Evolutionary conservation across 1,284 basidiomycete species (phyloP).

Genomic region (Ceratobasidium sp.): DNA sequence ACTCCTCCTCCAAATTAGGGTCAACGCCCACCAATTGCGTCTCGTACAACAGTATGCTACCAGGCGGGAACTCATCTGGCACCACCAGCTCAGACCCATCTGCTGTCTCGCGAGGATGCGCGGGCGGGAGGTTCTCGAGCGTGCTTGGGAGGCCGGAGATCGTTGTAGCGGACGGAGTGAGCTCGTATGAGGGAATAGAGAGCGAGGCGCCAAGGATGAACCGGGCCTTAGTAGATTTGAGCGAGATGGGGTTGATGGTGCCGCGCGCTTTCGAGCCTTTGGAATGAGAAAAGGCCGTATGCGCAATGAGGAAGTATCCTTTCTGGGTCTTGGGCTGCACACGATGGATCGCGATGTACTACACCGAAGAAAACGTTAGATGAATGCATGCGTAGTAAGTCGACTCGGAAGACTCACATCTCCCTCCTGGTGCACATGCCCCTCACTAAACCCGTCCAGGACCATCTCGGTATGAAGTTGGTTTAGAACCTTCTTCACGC

Average conservation of each 20-base stretch:
- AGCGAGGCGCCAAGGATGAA: conserved; percentile 84
- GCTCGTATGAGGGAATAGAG: conserved; percentile 71
- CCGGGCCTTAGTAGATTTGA: conserved; percentile 79
- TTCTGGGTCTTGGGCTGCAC: conserved; percentile 91
- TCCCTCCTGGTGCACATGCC: conserved; percentile 94
- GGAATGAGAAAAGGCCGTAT: conserved; percentile 77
- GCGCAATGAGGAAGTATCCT: conserved; percentile 89
- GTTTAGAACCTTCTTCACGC: conserved; percentile 85
- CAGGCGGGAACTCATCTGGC: conserved; percentile 89
- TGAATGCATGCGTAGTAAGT: not conserved
- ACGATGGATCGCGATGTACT: conserved; percentile 93
- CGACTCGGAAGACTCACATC: conserved; percentile 72
- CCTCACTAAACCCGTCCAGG: conserved; percentile 81
- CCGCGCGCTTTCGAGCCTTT: conserved; percentile 84
- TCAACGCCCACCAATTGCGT: conserved; percentile 80
- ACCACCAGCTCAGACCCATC: conserved; percentile 80
- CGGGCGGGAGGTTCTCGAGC: conserved; percentile 70
- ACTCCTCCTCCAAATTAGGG: conserved; percentile 73
- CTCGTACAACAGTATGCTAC: conserved; percentile 89
- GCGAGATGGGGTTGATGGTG: conserved; percentile 81
- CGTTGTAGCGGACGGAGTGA: conserved; percentile 64
- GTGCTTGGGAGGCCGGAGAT: conserved; percentile 80
- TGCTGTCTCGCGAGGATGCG: conserved; percentile 64
- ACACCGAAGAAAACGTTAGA: conserved; percentile 18
- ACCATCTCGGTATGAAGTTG: conserved; percentile 91